A percentile compares a stretch with the other conserved stretches of the same genome.
These are phyloP conservation scores for Fusarium illudens DNA, from an alignment of 2,329 filamentous ascomycete species.

Conservation along the genomic window DNA sequence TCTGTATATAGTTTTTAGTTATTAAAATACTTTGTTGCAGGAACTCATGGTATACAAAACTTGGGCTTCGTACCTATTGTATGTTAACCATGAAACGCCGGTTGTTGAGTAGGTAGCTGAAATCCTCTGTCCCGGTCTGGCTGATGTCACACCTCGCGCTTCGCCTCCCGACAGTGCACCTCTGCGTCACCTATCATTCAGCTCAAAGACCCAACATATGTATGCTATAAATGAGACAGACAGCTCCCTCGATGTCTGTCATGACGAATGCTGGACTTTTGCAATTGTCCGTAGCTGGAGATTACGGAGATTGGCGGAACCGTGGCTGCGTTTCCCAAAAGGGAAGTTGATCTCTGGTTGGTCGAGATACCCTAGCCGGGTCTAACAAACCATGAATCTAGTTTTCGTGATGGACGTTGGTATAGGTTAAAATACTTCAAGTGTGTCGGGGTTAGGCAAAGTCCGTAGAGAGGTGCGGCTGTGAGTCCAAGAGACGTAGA, in stretches of 20 bases:
- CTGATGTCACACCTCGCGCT: not conserved
- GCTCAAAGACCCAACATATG: not conserved
- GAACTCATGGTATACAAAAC: not conserved
- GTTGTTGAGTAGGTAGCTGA: not conserved
- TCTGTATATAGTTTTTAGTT: not conserved
- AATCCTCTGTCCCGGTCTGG: too few species aligned
- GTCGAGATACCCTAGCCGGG: not conserved
- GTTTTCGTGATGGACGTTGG: not conserved
- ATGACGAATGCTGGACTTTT: not conserved
- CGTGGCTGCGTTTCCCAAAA: not conserved
- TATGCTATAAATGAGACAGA: not conserved
- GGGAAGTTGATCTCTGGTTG: not conserved
- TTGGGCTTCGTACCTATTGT: not conserved
- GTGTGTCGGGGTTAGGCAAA: not conserved
- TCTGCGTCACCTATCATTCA: not conserved
- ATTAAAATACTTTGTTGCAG: not conserved
- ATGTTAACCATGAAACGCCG: not conserved
- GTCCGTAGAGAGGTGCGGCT: not conserved
- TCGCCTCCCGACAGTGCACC: not conserved
- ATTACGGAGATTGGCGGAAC: not conserved
- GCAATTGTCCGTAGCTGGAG: not conserved
- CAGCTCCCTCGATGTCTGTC: not conserved
- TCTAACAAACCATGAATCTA: not conserved
- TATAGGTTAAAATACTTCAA: not conserved
- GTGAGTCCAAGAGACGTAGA: accelerated